Evolutionary conservation across 2,329 filamentous ascomycete genomes (phyloP), one percentile per base, ranked within the genome.

Genomic region (Gyromitra esculenta): DNA sequence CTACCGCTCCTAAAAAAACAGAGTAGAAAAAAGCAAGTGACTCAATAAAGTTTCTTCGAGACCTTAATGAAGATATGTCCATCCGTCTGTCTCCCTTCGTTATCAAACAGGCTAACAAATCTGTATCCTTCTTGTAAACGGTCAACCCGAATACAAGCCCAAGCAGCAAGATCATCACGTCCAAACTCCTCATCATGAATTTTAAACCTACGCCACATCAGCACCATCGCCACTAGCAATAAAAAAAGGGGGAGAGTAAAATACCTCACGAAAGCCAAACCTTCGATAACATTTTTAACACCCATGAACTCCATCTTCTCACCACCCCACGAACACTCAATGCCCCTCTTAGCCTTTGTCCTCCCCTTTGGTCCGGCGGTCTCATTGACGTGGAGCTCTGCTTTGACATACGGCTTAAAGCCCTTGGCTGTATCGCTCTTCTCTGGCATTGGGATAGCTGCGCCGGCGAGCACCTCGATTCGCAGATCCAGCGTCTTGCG

Each of bases 81-180:
- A 25, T 89, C 87, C 1, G 88, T 91, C 73, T 89, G 83, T 39
- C 86, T 85, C 0, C 93, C 93, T 77, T 90, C 87, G 35, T 86
- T 85, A 82, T 97, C 90, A 78, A 92, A 86, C 74, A 98, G 84
- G 80, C 91, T 91, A 72, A 98, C 86, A 79, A 97, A 89, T 9
- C 94, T 87, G 80, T 92, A 92, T 0, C 96, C 95, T 43, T 88
- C 85, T 76, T 89, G 89, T 75, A 97, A 83, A 6, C 94, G 88
- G 84, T 97, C 94, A 25, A 98, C 88, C 50, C 94, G 88, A 80
- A 97, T 90, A 81, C 94, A 97, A 1, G 92, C 90, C 96, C 96
- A 98, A 1, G 91, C 93, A 9, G 93, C 91, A 73, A 97, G 84
- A 75, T 91, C 88, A 81, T 98, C 94, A 78, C 88, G 87, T 2